phyloP scores from a whole-genome alignment of 164 flowering plant species.

The Cinnamomum chago region DNA sequence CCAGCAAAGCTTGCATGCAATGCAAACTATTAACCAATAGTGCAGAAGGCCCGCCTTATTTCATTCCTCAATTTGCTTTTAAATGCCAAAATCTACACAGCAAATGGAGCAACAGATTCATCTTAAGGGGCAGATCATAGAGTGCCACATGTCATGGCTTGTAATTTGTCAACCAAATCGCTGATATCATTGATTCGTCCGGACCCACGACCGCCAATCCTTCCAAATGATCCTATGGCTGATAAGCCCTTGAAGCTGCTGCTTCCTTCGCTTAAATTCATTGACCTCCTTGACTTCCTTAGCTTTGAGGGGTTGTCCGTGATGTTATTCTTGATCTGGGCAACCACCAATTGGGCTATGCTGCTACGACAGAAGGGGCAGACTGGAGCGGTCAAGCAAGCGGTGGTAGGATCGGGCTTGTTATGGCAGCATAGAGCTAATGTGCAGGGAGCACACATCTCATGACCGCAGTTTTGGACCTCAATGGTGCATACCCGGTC shows the following conservation, averaged over 20 bases:
- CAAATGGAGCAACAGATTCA: slow-evolving; percentile 2
- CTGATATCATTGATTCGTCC: slow-evolving; percentile 55
- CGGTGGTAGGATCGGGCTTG: slow-evolving; percentile 79
- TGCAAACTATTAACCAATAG: slow-evolving; percentile 4
- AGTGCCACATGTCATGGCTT: slow-evolving; percentile 30
- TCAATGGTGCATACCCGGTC: slow-evolving; percentile 90
- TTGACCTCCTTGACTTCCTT: slow-evolving; percentile 33
- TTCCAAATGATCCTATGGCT: slow-evolving; percentile 55
- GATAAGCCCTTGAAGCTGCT: slow-evolving; percentile 79
- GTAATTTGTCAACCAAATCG: slow-evolving; percentile 60
- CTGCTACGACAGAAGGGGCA: slow-evolving; percentile 93
- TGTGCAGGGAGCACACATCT: slow-evolving; percentile 98
- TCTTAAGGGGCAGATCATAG: not conserved
- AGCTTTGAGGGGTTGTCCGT: slow-evolving; percentile 43
- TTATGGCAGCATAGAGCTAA: slow-evolving; percentile 88
- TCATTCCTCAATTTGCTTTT: slow-evolving; percentile 2
- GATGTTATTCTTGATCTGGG: slow-evolving; percentile 30
- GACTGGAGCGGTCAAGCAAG: slow-evolving; percentile 46
- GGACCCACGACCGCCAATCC: slow-evolving; percentile 53
- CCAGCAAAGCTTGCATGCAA: not conserved
- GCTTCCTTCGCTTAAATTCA: slow-evolving; percentile 69
- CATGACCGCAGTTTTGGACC: slow-evolving; percentile 89
- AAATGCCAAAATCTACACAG: slow-evolving; percentile 13
- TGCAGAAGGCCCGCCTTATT: slow-evolving; percentile 8
- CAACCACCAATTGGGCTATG: slow-evolving; percentile 67